Evolutionary conservation across 805 yeast genomes (phyloP), one percentile per base, ranked within the genome.

Genomic region (Yarrowia yakushimensis): DNA sequence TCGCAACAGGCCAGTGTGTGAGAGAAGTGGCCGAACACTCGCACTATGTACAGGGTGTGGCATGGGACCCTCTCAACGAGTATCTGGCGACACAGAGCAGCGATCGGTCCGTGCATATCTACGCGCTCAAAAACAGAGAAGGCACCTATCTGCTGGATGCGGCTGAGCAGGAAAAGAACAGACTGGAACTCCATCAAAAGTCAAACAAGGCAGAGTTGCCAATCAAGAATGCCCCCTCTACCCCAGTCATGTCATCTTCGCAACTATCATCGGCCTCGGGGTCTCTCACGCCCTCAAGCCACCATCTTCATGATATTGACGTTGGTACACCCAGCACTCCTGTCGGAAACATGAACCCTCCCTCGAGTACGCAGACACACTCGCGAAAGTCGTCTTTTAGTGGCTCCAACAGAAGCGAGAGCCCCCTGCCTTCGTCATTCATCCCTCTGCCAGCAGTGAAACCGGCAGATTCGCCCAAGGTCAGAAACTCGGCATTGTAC

Each of bases 41-140:
- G 50, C 97, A 92, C 72, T 93, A 90, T 68, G 96, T 94, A 2
- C 99, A 94, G 74, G 99, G 99, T 2, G 93, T 94, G 5, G 79
- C 87, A 0, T 94, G 98, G 98, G 99, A 94, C 72, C 99, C 99
- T 8, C 71, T 77, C 61, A 85, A 87, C 66, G 83, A 87, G 71
- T 90, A 74, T 67, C 73, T 94, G 5, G 90, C 92, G 0, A 87
- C 97, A 7, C 97, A 92, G 72, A 85, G 94, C 25, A 96, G 97
- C 12, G 99, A 94, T 74, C 76, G 97, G 64, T 79, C 90, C 1
- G 85, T 93, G 12, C 85, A 84, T 66, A 76, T 94, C n/a, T 89
- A 89, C 71, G 75, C 78, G 20, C 70, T 85, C 39, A 71, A 68
- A 36, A 65, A 70, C 3, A 69, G 69, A 31, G 73, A 69, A 39